A percentile compares a stretch with the other conserved stretches of the same genome.
Evolutionary conservation across 768 basidiomycete species (phyloP).

Genomic region (Termitomyces eurrhizus): DNA sequence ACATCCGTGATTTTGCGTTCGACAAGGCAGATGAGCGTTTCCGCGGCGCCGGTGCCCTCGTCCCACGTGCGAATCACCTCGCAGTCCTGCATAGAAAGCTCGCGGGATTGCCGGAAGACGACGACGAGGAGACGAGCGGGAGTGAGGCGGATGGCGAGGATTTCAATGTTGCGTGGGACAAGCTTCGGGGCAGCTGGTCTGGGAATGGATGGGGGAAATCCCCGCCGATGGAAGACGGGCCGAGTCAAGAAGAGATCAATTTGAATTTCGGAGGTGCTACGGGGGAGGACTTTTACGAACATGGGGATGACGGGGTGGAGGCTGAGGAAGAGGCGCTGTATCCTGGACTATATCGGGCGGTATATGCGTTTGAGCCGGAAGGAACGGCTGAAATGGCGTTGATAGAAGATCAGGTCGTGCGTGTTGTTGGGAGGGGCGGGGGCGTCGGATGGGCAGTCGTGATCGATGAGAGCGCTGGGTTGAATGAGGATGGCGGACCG

Average conservation of each 20-base stretch:
- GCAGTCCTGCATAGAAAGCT: conserved; percentile 28
- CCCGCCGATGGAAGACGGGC: conserved; percentile 28
- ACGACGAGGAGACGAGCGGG: conserved; percentile 14
- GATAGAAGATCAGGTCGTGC: conserved; percentile 72
- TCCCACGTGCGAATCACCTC: conserved; percentile 37
- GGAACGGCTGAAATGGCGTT: conserved; percentile 81
- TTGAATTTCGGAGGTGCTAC: conserved; percentile 36
- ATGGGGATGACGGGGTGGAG: conserved; percentile 24
- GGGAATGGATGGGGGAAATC: conserved; percentile 11
- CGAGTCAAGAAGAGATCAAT: conserved; percentile 41
- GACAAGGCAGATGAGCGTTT: conserved; percentile 31
- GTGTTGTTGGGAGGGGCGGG: conserved; percentile 70
- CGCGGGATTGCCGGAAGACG: conserved; percentile 13
- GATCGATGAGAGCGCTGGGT: conserved; percentile 28
- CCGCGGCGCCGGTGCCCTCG: conserved; percentile 33
- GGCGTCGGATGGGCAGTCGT: conserved; percentile 83
- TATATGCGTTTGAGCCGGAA: conserved; percentile 78
- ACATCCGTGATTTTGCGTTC: conserved; percentile 42
- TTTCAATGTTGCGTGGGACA: conserved; percentile 26
- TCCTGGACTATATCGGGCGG: conserved; percentile 72
- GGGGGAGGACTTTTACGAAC: conserved; percentile 15
- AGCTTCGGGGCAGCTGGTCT: conserved; percentile 26
- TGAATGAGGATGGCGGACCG: conserved; percentile 13
- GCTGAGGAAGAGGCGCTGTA: conserved; percentile 41
- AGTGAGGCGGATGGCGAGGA: conserved; percentile 16